phyloP scores from a whole-genome alignment of 2,329 filamentous ascomycete genomes.

The Colletotrichum aenigma region DNA sequence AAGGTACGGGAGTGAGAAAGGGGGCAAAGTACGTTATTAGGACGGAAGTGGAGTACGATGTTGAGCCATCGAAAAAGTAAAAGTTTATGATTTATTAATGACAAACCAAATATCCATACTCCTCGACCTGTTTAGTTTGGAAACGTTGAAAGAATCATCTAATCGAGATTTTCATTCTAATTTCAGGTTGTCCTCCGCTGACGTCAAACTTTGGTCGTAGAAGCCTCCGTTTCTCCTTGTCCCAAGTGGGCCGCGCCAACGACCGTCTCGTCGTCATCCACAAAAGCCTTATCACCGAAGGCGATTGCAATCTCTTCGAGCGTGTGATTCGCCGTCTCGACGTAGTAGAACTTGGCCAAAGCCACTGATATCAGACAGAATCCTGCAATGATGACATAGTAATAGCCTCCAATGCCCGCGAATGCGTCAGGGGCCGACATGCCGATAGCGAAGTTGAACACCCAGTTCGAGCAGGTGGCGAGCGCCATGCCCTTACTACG shows the following conservation, averaged over 20 bases:
- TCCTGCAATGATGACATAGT: not conserved
- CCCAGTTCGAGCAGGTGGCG: not conserved
- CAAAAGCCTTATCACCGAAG: not conserved
- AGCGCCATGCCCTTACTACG: not conserved
- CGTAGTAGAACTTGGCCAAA: not conserved
- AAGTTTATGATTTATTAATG: not conserved
- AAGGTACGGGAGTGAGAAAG: slow-evolving; percentile 72
- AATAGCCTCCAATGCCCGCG: not conserved
- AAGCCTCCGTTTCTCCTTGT: not conserved
- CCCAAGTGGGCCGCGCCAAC: not conserved
- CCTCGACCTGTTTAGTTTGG: too few species aligned
- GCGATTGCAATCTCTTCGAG: not conserved
- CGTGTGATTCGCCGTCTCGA: not conserved
- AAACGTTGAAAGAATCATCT: too few species aligned
- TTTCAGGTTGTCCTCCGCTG: not conserved
- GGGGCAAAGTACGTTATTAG: slow-evolving; percentile 73
- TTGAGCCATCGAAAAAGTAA: slow-evolving; percentile 39
- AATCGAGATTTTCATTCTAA: not conserved
- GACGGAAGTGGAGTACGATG: slow-evolving; percentile 74
- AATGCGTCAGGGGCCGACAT: not conserved
- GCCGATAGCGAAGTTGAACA: not conserved
- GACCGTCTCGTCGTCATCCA: not conserved
- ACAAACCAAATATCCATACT: too few species aligned
- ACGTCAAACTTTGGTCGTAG: not conserved
- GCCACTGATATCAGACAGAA: not conserved